Base-by-base conservation (phyloP, 2,329 filamentous ascomycete species). In the Fusarium sp. region DNA sequence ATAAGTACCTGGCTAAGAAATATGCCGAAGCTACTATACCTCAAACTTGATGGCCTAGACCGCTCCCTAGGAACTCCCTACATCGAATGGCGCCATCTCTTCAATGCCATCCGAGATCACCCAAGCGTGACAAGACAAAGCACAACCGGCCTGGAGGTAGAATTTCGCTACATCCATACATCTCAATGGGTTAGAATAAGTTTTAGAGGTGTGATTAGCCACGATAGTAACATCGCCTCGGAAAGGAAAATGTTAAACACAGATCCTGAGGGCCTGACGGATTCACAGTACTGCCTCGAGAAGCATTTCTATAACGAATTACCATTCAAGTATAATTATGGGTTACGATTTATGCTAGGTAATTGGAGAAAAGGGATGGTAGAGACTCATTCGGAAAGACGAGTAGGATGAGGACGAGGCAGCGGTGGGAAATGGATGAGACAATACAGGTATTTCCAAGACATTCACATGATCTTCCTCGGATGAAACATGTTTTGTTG, bases 21-120 rank as follows among this genome's bases (percentile, higher is more conserved):
- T 13, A 46, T 56, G n/a, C 25, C n/a, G 14, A 29, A 29, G 9
- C 17, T 56, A 6, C 53, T 27, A 7, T 27, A n/a, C 4, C 18
- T 56, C 2, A n/a, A 31, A 7, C 12, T 56, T 1, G 11, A 5
- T 0, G 41, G 31, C 0, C 1, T 13, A 25, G 25, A 56, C 17
- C 8, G 13, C 20, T 14, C 13, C 9, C 22, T 2, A 18, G 14
- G 9, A 14, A 4, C 22, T 15, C 15, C 5, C 4, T 33, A 20
- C 22, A 7, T 45, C 17, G 52, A 55, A 18, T 41, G 27, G 22
- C 25, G 14, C 14, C 27, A 41, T 14, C 7, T 55, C 2, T 56
- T 46, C 20, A 15, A 35, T 45, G 31, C 53, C 9, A 27, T 46
- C 8, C 41, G n/a, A 11, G 53, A 56, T 18, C 22, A 46, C 15